Base-by-base conservation (phyloP, 2,329 filamentous ascomycete species). In the Neurospora crassa region DNA sequence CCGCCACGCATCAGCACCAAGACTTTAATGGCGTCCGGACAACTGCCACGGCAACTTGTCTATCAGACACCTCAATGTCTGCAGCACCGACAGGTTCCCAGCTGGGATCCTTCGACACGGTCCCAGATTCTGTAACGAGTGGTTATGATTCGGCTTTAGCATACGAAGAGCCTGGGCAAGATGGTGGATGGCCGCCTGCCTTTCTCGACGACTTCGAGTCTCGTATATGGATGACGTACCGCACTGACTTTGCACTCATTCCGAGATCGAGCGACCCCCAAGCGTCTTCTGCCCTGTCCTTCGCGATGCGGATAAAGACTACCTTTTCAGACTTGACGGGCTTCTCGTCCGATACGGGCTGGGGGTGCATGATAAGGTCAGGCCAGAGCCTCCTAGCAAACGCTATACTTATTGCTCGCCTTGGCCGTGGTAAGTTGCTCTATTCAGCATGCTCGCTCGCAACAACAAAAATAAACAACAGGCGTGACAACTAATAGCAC, bases 301-400 rank as follows among this genome's bases (percentile, higher is more conserved):
- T 98, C 71, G 85, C 92, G 1, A 95, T 97, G 81, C 90, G 94
- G 69, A 84, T 98, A 75, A 92, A 94, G 77, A 94, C 86, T 70
- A 91, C 93, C 77, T 83, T 98, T 6, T 87, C 89, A 12, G 93
- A 97, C 68, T 88, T 92, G 71, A 86, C 86, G 37, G 94, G 92
- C 5, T 99, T 98, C 81, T 92, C 93, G 12, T 95, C 93, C 1
- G 96, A 99, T 79, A 94, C 93, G 11, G 96, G 96, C 69, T 99
- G 96, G 94, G 96, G 96, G 0, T 99, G 96, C 79, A 99, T 99
- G 96, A 98, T 99, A 76, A 87, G 96, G 72, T 97, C 95, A 6
- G 96, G 96, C 3, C 96, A 99, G 83, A 95, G 93, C 77, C 85
- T 99, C 37, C 84, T 99, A 59, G 95, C 95, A 67, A 99, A 98